Evolutionary conservation across 2,329 filamentous ascomycete genomes (phyloP), one percentile per base, ranked within the genome.

Genomic region (Ampelomyces quisqualis): DNA sequence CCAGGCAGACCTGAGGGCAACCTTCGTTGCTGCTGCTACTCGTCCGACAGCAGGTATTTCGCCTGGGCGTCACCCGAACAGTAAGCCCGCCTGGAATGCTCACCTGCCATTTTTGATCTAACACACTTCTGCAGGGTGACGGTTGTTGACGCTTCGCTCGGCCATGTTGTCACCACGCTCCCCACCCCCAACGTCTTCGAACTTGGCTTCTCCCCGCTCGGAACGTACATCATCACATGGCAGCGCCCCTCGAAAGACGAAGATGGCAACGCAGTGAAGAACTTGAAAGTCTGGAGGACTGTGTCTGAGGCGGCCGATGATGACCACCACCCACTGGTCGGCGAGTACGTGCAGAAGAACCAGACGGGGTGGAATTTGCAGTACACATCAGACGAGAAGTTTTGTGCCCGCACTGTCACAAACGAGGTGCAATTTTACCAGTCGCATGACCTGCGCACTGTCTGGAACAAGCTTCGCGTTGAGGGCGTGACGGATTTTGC

Each of bases 351-450:
- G 55, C 93, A 98, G 72, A 96, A 96, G 77, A 86, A 84, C 53
- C 89, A 95, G 75, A 88, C 86, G 31, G 88, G 90, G 62, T 97
- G 91, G 91, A 97, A 96, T 68, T 77, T 98, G 65, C 91, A 97
- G 73, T 98, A 97, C 72, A 95, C 90, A 20, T 80, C 82, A 44
- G 93, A 98, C 66, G 93, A 98, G 77, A 81, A 84, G 68, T 91
- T 88, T 70, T 97, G 91, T 69, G 93, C 91, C 53, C 89, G 93
- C 55, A 79, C 85, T 49, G 91, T 97, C 60, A 96, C 88, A 70
- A 98, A 98, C 68, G 90, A 97, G 76, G 88, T 98, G 41, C 93
- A 97, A 62, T 95, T 98, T 70, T 97, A 91, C 75, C 81, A 95
- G 71, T 93, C 88, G 68, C 79, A 85, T 53, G 85, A 97, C 66